Base-by-base conservation (phyloP, 2,329 filamentous ascomycete genomes). In the Epichloe sylvatica region DNA sequence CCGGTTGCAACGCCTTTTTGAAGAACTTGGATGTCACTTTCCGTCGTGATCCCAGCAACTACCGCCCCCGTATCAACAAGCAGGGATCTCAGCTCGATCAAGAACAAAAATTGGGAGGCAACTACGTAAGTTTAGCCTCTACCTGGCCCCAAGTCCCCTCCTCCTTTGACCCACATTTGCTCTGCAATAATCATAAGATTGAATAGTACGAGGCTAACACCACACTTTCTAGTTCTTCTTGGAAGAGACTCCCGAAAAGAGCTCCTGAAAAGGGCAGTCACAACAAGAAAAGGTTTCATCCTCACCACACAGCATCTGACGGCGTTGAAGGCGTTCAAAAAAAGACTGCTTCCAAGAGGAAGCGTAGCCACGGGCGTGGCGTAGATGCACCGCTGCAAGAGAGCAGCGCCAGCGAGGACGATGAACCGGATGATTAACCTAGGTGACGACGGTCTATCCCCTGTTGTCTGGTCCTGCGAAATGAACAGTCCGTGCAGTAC, bases 21-120 rank as follows among this genome's bases (percentile, higher is more conserved):
- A 87, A 94, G 79, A 96, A 89, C 70, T 75, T 98, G 55, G 88
- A 98, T 61, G 92, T 98, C 60, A 97, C 92, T 46, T 98, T 98
- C 85, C 87, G 92, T 62, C 89, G 94, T 66, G 92, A 98, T 64
- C 92, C 94, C 54, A 89, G 84, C 71, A 95, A 92, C 63, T 98
- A 80, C 78, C 84, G 92, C 54, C 92, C 94, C 54, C 88, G 94
- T 71, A 98, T 98, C 76, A 98, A 98, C 80, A 98, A 98, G 79
- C 73, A 81, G 63, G 83, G 90, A 69, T 92, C 86, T 64, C 92
- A 98, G 74, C 79, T 97, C 59, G 92, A 98, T 69, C 90, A 96
- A 68, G 92, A 97, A 66, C 92, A 98, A 77, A 98, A 98, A 77
- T 60, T 89, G 62, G 72, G 70, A 56, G 94, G 94, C 60, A 97